Percentiles rank a stretch among this genome's conserved stretches.
Conservation (phyloP, 805 yeast genomes). For the Brettanomyces naardenensis region DNA sequence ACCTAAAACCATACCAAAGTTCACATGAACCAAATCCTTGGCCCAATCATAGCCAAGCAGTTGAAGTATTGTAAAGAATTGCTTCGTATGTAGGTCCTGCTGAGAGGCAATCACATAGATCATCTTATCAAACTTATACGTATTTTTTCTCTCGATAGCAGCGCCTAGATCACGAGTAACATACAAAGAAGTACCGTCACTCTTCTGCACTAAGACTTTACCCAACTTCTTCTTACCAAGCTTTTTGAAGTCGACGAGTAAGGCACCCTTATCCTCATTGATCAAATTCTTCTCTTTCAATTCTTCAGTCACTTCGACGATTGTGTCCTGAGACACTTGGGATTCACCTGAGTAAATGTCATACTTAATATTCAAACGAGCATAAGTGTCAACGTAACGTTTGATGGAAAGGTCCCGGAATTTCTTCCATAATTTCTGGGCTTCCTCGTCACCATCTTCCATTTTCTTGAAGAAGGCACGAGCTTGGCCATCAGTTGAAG, state of each 20-base stretch:
- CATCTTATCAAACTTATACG: constrained; percentile 88
- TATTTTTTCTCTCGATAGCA: constrained; percentile 82
- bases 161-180: constrained; percentile 96
- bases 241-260: constrained; percentile 74
- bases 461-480: constrained; percentile 78
- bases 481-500: constrained; percentile 71
- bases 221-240: constrained; percentile 83
- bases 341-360: constrained; percentile 95
- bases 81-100: constrained; percentile 91
- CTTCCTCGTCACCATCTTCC: constrained; percentile 89
- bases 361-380: constrained; percentile 81
- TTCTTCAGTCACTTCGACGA: constrained; percentile 55
- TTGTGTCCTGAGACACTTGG: constrained; percentile 68
- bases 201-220: constrained; percentile 84
- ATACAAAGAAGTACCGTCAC: constrained; percentile 92
- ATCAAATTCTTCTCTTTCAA: constrained; percentile 65
- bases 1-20: constrained; percentile 97
- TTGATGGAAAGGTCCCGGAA: constrained; percentile 89
- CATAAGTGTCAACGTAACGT: constrained; percentile 80
- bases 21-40: constrained; percentile 63
- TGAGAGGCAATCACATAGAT: constrained; percentile 93
- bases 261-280: constrained; percentile 86
- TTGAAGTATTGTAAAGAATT: constrained; percentile 88
- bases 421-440: constrained; percentile 71
- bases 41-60: constrained; percentile 91